A percentile compares a stretch with the other conserved stretches of the same genome.
Conservation (phyloP, 2,329 filamentous ascomycete genomes). For the Aureobasidium sp. region DNA sequence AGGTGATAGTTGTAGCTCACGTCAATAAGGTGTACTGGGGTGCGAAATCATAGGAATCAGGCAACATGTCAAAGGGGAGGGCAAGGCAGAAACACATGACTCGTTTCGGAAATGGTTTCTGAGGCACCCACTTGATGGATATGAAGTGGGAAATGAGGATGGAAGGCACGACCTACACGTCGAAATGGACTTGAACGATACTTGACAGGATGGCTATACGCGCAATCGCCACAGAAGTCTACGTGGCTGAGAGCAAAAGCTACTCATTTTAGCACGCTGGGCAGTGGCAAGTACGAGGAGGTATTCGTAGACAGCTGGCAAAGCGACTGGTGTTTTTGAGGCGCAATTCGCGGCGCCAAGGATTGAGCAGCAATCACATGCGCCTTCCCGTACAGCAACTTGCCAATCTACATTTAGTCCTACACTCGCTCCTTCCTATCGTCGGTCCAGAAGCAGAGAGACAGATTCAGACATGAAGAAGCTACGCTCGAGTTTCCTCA, state of each 20-base stretch:
- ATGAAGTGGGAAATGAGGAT: neutral
- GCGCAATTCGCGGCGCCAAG: slow-evolving; percentile 6
- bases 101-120: neutral
- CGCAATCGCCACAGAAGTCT: neutral
- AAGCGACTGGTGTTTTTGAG: neutral
- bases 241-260: neutral
- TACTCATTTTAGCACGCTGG: neutral
- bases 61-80: neutral
- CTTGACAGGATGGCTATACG: neutral
- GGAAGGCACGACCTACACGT: neutral
- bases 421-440: neutral
- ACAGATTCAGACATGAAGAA: slow-evolving; percentile 19
- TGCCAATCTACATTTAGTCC: neutral
- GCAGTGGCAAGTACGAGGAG: neutral
- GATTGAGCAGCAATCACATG: neutral
- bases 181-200: too few relatives aligned
- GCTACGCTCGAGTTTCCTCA: slow-evolving; percentile 21
- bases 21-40: neutral
- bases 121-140: neutral
- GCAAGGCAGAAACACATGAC: neutral
- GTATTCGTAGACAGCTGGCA: neutral
- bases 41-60: neutral
- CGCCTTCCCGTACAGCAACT: neutral
- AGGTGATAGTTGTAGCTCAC: too few relatives aligned
- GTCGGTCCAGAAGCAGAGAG: neutral